A percentile compares a stretch with the other conserved stretches of the same genome.
phyloP scores from a whole-genome alignment of 1,284 basidiomycete species.

The Ustilago lituana region DNA sequence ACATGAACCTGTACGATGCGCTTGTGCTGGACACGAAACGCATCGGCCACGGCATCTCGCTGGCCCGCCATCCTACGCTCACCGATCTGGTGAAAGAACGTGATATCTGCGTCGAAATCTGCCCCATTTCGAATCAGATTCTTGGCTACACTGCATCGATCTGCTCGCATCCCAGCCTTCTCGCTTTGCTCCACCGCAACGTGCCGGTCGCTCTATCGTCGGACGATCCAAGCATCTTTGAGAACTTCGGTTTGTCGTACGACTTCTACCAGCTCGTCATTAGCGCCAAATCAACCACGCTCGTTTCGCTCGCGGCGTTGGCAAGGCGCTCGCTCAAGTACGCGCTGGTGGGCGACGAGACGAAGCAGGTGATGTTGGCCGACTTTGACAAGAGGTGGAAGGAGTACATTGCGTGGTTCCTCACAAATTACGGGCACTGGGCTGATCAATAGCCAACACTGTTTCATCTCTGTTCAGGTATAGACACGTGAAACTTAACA shows the following conservation, averaged over 20 bases:
- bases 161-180: constrained; percentile 39
- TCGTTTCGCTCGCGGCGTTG: constrained; percentile 41
- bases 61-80: constrained; percentile 78
- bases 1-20: constrained; percentile 81
- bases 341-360: constrained; percentile 20
- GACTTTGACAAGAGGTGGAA: constrained; percentile 53
- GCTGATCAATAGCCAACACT: constrained; percentile 3
- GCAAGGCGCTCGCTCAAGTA: constrained; percentile 41
- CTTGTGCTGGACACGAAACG: constrained; percentile 79
- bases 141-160: constrained; percentile 42
- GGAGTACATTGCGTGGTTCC: constrained; percentile 34
- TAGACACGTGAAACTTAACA: constrained; percentile 2
- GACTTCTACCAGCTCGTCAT: constrained; percentile 55
- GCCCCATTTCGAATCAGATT: constrained; percentile 62
- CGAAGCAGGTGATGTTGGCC: constrained; percentile 18
- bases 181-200: constrained; percentile 75
- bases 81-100: constrained; percentile 75
- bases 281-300: constrained; percentile 23
- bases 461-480: background rate
- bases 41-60: constrained; percentile 80
- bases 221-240: constrained; percentile 80
- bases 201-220: constrained; percentile 77
- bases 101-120: constrained; percentile 75
- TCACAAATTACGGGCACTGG: constrained; percentile 13
- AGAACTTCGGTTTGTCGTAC: constrained; percentile 73